Evolutionary conservation across 345 rosid genomes (phyloP).

Genomic region (Jatropha curcas): DNA sequence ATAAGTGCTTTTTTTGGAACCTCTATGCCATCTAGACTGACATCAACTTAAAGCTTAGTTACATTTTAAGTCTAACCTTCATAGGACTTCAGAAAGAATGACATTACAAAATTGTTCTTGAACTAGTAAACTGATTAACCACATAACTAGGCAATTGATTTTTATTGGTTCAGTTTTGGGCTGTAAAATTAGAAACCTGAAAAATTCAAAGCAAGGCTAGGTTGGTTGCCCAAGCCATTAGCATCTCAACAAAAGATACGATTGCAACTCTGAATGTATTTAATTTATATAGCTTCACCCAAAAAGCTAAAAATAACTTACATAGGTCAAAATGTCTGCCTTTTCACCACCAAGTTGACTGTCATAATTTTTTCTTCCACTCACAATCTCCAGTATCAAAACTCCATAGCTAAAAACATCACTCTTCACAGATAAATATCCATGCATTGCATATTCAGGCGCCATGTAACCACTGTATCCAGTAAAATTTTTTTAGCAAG

Average conservation of each 20-base stretch:
- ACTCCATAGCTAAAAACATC: constrained; percentile 91
- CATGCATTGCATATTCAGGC: constrained; percentile 85
- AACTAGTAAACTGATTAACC: not conserved
- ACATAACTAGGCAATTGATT: not conserved
- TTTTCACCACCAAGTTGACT: constrained; percentile 45
- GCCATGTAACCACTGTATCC: constrained; percentile 91
- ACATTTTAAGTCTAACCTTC: not conserved
- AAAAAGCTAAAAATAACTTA: constrained; percentile 38
- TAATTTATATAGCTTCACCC: constrained; percentile 54
- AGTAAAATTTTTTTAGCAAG: constrained; percentile 18
- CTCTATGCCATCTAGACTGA: too few relatives aligned
- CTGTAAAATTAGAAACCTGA: not conserved
- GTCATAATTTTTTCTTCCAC: constrained; percentile 82
- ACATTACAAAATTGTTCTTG: not conserved
- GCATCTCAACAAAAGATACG: not conserved
- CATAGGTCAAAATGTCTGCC: constrained; percentile 72
- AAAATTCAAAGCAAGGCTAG: not conserved
- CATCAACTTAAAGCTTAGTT: too few relatives aligned
- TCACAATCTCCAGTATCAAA: constrained; percentile 74
- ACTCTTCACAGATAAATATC: constrained; percentile 72
- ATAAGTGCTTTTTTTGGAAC: too few relatives aligned
- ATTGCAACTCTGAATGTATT: not conserved
- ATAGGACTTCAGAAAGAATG: not conserved
- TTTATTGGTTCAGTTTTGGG: not conserved
- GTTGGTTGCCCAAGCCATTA: not conserved